Evolutionary conservation across 2,329 filamentous ascomycete genomes (phyloP).

Genomic region (Aspergillus melleus): DNA sequence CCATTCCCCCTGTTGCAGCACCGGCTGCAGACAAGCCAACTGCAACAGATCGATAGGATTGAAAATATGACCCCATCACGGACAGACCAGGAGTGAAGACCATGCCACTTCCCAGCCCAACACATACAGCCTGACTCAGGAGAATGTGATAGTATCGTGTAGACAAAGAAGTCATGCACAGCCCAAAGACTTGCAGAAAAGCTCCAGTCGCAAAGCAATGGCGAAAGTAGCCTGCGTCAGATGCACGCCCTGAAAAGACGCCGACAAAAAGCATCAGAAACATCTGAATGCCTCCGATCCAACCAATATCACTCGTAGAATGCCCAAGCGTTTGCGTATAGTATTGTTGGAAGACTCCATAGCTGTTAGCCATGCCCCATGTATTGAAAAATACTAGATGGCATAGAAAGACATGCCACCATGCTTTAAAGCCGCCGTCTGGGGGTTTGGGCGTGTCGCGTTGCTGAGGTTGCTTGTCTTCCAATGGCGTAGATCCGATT

Average conservation of each 20-base stretch:
- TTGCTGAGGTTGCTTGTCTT: too few species aligned
- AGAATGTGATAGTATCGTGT: slow-evolving; percentile 18
- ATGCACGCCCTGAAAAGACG: not conserved
- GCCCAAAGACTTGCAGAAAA: slow-evolving; percentile 1
- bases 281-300: slow-evolving; percentile 17
- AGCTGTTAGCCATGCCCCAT: too few species aligned
- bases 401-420: too few species aligned
- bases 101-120: slow-evolving; percentile 15
- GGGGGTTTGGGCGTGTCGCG: too few species aligned
- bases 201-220: too few species aligned
- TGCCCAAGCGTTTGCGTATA: too few species aligned
- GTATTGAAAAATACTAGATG: too few species aligned
- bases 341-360: too few species aligned
- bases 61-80: slow-evolving; percentile 17
- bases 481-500: too few species aligned
- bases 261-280: slow-evolving; percentile 16
- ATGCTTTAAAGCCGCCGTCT: too few species aligned
- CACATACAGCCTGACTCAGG: slow-evolving; percentile 18
- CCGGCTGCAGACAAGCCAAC: slow-evolving; percentile 1
- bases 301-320: not conserved
- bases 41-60: slow-evolving; percentile 1
- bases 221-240: too few species aligned
- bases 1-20: slow-evolving; percentile 3
- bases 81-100: slow-evolving; percentile 13
- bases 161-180: slow-evolving; percentile 17